Percentiles rank a stretch among this genome's conserved stretches.
These are phyloP conservation scores for Rhododendron griersonianum DNA, from an alignment of 148 eudicot species.

Conservation along the genomic window DNA sequence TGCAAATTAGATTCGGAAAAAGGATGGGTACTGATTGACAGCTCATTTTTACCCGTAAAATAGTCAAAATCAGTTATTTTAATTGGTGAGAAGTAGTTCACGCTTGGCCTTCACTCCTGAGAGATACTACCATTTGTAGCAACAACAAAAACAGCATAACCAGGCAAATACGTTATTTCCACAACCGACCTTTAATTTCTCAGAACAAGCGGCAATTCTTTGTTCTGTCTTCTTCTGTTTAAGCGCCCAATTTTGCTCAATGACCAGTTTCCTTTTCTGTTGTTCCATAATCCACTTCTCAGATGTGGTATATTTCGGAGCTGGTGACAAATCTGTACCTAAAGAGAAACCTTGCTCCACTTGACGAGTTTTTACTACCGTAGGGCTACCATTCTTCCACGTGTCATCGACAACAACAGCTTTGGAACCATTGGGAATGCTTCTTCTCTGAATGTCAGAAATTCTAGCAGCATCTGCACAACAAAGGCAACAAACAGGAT, in stretches of 20 bases:
- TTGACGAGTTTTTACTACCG: constrained; percentile 33
- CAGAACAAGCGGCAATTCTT: constrained; percentile 57
- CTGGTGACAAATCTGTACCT: constrained; percentile 34
- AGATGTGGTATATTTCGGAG: constrained; percentile 62
- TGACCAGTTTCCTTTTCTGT: constrained; percentile 53
- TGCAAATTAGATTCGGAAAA: not conserved
- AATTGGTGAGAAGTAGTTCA: not conserved
- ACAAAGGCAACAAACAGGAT: constrained; percentile 10
- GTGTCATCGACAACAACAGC: constrained; percentile 22
- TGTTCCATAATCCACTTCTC: constrained; percentile 84
- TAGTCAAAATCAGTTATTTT: not conserved
- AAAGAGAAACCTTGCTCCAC: constrained; percentile 44
- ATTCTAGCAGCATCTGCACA: constrained; percentile 26
- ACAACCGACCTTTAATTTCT: constrained; percentile 66
- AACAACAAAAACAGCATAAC: not conserved
- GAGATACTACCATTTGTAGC: not conserved
- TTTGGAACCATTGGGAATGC: constrained; percentile 33
- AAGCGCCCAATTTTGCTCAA: constrained; percentile 56
- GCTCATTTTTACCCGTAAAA: not conserved
- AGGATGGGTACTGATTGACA: not conserved
- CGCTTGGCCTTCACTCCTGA: not conserved
- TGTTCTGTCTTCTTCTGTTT: constrained; percentile 69
- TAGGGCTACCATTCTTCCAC: constrained; percentile 27
- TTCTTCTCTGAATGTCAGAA: constrained; percentile 22
- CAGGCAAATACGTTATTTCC: not conserved